Evolutionary conservation across 2,329 filamentous ascomycete genomes (phyloP).

Genomic region (Pyrenochaeta sp.): DNA sequence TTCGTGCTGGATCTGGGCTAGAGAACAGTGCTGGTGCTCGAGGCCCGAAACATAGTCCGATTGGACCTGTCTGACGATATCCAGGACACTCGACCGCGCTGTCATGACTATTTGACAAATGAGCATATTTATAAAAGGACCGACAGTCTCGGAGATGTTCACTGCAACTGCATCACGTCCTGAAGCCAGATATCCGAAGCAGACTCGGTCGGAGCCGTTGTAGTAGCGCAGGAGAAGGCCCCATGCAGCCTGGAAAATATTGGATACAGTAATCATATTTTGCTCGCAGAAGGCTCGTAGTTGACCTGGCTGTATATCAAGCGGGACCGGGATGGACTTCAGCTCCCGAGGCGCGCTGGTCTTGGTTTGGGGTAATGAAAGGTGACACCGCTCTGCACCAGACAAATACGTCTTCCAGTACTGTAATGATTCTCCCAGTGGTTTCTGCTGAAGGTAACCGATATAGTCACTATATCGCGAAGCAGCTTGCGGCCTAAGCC

Average conservation of each 20-base stretch:
- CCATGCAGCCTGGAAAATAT: conserved; percentile 43
- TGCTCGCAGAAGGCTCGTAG: conserved; percentile 14
- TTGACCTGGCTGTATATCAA: too few relatives aligned
- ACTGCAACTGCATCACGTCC: conserved; percentile 54
- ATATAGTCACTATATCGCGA: too few relatives aligned
- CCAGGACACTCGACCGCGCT: conserved; percentile 21
- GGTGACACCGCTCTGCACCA: too few relatives aligned
- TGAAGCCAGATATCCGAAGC: conserved; percentile 53
- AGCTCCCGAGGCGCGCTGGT: too few relatives aligned
- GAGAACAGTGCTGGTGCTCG: conserved; percentile 19
- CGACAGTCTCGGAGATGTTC: conserved; percentile 55
- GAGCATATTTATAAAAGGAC: conserved; percentile 52
- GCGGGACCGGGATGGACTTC: too few relatives aligned
- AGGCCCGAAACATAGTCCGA: neutral
- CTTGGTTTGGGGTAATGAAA: too few relatives aligned
- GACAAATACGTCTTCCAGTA: too few relatives aligned
- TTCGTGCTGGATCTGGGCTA: conserved; percentile 55
- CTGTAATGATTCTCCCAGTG: too few relatives aligned
- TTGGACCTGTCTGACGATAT: neutral
- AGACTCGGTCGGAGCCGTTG: conserved; percentile 42
- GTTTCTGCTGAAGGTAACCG: too few relatives aligned
- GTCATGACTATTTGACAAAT: conserved; percentile 46
- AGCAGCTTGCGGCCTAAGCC: conserved; percentile 7
- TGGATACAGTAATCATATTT: conserved; percentile 20
- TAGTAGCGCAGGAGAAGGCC: conserved; percentile 41